phyloP scores from a whole-genome alignment of 768 basidiomycete species.

The Flagelloscypha sp. region DNA sequence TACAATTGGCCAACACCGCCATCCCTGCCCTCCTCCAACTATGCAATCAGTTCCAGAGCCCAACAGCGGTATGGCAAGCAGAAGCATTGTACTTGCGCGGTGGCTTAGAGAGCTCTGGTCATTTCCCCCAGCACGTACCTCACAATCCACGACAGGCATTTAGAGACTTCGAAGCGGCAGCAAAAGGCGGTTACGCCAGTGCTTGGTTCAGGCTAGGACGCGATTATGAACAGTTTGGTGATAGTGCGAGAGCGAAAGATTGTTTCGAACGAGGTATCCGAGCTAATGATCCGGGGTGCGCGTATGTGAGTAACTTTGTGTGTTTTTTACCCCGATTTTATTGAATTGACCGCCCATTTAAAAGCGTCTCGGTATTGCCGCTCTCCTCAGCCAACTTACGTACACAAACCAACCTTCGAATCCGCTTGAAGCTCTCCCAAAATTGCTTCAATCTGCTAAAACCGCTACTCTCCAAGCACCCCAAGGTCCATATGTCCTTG shows the following conservation, averaged over 20 bases:
- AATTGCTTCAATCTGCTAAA: slow-evolving; percentile 72
- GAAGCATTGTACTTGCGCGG: slow-evolving; percentile 76
- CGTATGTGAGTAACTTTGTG: slow-evolving; percentile 52
- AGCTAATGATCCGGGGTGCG: slow-evolving; percentile 66
- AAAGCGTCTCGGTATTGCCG: slow-evolving; percentile 60
- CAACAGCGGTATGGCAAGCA: slow-evolving; percentile 48
- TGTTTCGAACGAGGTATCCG: slow-evolving; percentile 83
- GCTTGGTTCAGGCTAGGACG: slow-evolving; percentile 91
- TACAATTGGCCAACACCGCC: slow-evolving; percentile 53
- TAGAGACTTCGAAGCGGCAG: slow-evolving; percentile 81
- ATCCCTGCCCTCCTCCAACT: slow-evolving; percentile 52
- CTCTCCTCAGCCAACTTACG: slow-evolving; percentile 83
- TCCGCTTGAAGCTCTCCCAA: slow-evolving; percentile 52
- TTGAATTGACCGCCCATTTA: slow-evolving; percentile 7
- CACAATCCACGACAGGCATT: slow-evolving; percentile 77
- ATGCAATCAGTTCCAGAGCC: slow-evolving; percentile 21
- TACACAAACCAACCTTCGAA: slow-evolving; percentile 41
- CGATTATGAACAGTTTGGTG: slow-evolving; percentile 86
- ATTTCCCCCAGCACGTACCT: slow-evolving; percentile 53
- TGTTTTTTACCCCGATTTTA: neutral
- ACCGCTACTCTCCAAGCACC: slow-evolving; percentile 68
- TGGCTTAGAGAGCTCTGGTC: slow-evolving; percentile 63
- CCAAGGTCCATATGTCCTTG: slow-evolving; percentile 83
- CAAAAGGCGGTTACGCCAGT: slow-evolving; percentile 63
- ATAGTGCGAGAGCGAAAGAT: slow-evolving; percentile 63